Conservation (phyloP, 2,329 filamentous ascomycete species). For the Stachybotrys echinatus region DNA sequence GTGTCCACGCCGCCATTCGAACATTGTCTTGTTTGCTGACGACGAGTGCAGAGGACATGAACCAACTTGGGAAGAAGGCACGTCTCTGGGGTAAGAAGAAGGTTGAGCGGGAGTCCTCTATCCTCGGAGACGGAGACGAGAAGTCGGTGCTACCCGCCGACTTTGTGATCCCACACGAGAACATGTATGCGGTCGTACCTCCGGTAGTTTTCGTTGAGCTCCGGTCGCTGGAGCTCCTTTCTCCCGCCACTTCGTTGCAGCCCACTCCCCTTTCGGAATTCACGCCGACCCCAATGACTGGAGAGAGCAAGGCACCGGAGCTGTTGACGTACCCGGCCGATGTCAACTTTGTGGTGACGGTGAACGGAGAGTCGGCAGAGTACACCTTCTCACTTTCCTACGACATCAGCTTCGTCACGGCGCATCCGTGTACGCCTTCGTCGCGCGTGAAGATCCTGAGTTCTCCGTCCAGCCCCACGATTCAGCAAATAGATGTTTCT, state of each 20-base stretch:
- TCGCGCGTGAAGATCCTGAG: constrained; percentile 52
- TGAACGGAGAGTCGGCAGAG: constrained; percentile 34
- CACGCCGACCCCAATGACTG: constrained; percentile 30
- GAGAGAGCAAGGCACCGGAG: constrained; percentile 25
- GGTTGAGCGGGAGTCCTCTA: constrained; percentile 55
- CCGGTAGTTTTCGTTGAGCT: constrained; percentile 45
- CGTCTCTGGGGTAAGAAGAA: constrained; percentile 56
- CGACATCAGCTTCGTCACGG: constrained; percentile 61
- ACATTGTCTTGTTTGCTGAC: constrained; percentile 6
- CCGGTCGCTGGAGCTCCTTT: constrained; percentile 43
- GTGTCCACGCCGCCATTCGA: constrained; percentile 9
- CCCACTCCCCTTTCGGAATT: constrained; percentile 38
- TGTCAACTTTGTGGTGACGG: constrained; percentile 27
- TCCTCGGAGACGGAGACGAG: constrained; percentile 53
- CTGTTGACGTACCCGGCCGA: constrained; percentile 27
- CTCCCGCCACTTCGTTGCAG: constrained; percentile 36
- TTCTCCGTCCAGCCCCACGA: constrained; percentile 54
- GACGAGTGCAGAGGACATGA: constrained; percentile 37
- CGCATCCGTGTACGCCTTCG: constrained; percentile 58
- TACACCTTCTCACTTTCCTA: constrained; percentile 43
- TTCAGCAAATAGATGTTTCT: constrained; percentile 50
- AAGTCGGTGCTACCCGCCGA: constrained; percentile 53
- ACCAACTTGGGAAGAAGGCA: constrained; percentile 47
- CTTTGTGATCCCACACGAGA: constrained; percentile 57
- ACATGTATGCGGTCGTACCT: constrained; percentile 41